Conservation (phyloP, 345 rosid species). For the Populus pruinosa region DNA sequence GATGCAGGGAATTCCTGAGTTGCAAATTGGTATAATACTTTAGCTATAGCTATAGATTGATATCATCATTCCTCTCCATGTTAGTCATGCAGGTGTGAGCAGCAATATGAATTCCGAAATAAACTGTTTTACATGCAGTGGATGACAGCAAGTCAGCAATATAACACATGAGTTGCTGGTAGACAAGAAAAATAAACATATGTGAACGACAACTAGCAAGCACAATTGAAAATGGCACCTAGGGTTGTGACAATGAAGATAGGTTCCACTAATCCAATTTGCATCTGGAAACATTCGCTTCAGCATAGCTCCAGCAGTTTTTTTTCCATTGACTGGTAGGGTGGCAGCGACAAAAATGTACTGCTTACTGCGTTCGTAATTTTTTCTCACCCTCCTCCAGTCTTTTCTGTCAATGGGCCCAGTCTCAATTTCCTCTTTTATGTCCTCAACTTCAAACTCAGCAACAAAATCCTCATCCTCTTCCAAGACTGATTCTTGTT, state of each 20-base stretch:
- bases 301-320: slow-evolving; percentile 84
- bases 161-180: neutral
- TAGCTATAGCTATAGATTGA: neutral
- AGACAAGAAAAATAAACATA: slow-evolving; percentile 1
- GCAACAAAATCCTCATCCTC: slow-evolving; percentile 43
- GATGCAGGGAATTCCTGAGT: neutral
- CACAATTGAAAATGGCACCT: slow-evolving; percentile 47
- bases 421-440: slow-evolving; percentile 26
- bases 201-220: slow-evolving; percentile 4
- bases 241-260: slow-evolving; percentile 89
- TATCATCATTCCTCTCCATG: neutral
- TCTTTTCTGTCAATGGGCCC: slow-evolving; percentile 42
- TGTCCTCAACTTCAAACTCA: slow-evolving; percentile 29
- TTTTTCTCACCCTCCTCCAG: slow-evolving; percentile 80
- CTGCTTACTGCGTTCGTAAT: slow-evolving; percentile 79
- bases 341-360: slow-evolving; percentile 96
- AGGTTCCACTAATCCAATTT: slow-evolving; percentile 79
- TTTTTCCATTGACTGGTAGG: slow-evolving; percentile 88
- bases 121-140: too few relatives aligned
- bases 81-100: neutral
- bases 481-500: slow-evolving; percentile 18
- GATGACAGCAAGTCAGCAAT: neutral
- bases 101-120: neutral
- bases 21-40: neutral
- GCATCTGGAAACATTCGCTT: slow-evolving; percentile 92